Percentiles rank a stretch among this genome's conserved stretches.
Conservation (phyloP, 306 rosid genomes). For the Phaseolus lunatus region DNA sequence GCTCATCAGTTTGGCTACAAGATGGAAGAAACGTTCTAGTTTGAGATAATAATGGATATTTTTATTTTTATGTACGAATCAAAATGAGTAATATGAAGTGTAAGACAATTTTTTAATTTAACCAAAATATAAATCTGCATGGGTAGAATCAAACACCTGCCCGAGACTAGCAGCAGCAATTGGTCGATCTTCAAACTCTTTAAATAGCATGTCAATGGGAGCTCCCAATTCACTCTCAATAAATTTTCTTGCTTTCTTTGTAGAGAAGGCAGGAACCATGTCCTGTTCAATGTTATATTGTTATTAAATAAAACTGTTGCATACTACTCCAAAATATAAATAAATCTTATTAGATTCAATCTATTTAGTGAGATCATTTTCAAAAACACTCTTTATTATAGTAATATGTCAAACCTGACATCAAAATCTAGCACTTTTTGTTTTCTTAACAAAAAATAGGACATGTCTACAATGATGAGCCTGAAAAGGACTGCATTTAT, state of each 20-base stretch:
- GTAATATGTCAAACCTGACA: background rate
- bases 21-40: constrained; percentile 5
- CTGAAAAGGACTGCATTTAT: background rate
- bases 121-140: constrained; percentile 3
- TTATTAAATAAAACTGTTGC: background rate
- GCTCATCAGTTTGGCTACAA: constrained; percentile 1
- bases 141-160: constrained; percentile 64
- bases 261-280: constrained; percentile 86
- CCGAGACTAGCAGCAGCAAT: constrained; percentile 98
- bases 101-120: background rate
- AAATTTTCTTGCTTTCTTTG: constrained; percentile 72
- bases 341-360: too few relatives aligned
- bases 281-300: constrained; percentile 58
- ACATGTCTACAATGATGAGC: background rate
- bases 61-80: too few relatives aligned
- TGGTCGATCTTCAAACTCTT: constrained; percentile 81
- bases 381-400: too few relatives aligned
- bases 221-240: constrained; percentile 79
- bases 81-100: too few relatives aligned
- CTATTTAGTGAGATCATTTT: too few relatives aligned
- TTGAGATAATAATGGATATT: background rate
- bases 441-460: background rate
- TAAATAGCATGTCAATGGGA: constrained; percentile 60
- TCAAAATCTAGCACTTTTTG: background rate
- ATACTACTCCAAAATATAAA: too few relatives aligned